Percentiles rank a stretch among this genome's conserved stretches.
phyloP scores from a whole-genome alignment of 257 asterid species.

The Gynochthodes officinalis region DNA sequence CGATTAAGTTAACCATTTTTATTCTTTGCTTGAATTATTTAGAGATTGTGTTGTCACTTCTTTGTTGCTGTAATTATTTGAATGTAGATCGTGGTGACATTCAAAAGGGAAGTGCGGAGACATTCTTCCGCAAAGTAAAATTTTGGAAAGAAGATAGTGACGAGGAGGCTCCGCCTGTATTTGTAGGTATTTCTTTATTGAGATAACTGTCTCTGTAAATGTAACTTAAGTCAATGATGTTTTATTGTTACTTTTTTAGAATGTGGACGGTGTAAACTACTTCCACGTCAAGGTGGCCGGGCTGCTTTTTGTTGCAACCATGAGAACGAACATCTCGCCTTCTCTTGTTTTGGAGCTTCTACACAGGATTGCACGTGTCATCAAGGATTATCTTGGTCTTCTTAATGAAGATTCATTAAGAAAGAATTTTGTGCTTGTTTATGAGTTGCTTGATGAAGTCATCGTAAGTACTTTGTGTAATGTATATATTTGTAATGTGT shows the following conservation, averaged over 20 bases:
- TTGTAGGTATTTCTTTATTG: conserved; percentile 69
- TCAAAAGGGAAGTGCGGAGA: conserved; percentile 96
- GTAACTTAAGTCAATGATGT: conserved; percentile 21
- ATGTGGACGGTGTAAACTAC: conserved; percentile 95
- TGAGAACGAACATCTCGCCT: conserved; percentile 83
- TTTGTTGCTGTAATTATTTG: background rate
- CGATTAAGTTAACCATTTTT: background rate
- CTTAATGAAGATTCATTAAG: conserved; percentile 92
- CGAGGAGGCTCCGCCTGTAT: conserved; percentile 99
- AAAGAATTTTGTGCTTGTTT: conserved; percentile 93
- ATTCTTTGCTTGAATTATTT: background rate
- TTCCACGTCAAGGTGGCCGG: conserved; percentile 97
- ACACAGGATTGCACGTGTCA: conserved; percentile 96
- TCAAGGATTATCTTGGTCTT: conserved; percentile 96
- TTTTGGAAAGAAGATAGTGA: conserved; percentile 97
- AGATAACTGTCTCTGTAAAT: no score
- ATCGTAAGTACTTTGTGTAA: conserved; percentile 56
- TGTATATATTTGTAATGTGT: background rate
- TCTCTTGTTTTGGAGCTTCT: conserved; percentile 94
- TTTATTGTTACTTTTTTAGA: conserved; percentile 40
- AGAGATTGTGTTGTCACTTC: background rate
- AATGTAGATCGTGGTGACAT: conserved; percentile 89
- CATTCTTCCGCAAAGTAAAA: conserved; percentile 97
- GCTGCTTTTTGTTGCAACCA: conserved; percentile 89
- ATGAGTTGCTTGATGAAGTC: conserved; percentile 97